Evolutionary conservation across 352 stramenopile species (phyloP), one percentile per base, ranked within the genome.

Genomic region (Paralagenidium karlingii): DNA sequence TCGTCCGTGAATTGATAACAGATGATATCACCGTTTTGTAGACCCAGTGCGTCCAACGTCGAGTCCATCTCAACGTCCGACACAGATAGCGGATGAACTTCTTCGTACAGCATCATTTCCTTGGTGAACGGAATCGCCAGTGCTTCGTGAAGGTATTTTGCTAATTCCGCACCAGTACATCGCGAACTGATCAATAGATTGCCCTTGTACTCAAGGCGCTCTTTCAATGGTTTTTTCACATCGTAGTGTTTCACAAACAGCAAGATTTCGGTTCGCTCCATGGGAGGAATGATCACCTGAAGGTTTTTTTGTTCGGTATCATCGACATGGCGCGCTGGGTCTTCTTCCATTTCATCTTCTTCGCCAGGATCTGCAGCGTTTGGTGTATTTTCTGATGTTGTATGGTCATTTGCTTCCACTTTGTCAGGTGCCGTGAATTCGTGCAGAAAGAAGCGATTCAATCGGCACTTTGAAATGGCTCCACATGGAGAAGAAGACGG

Each of bases 171-270:
- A 10, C 78, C 74, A 30, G 74, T 84, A 20, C 66, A 55, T 10
- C 68, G 63, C 4, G 63, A 42, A 50, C 87, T 67, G 13, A 90
- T 59, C 3, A 90, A 24, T 7, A 92, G 46, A 38, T 86, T 92
- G 0, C 79, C 79, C 44, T 81, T 62, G 32, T 92, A 92, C 45
- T 76, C 59, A 20, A 92, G 53, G 5, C 79, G 66, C 2, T 92
- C 67, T 5, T 45, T 49, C 0, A 90, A 58, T 8, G 13, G 8
- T 7, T 56, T 49, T 15, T 52, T 71, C 8, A 74, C 19, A 40
- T 92, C 69, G 38, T 92, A 92, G 24, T 67, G 79, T 60, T 92
- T 92, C 49, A 92, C 57, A 38, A 92, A 87, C 12, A 92, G 49
- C 34, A 92, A 40, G 21, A 87, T 87, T 27, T 87, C 54, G 24